A percentile compares a stretch with the other conserved stretches of the same genome.
phyloP scores from a whole-genome alignment of 164 flowering plant species.

The Chimonanthus praecox region DNA sequence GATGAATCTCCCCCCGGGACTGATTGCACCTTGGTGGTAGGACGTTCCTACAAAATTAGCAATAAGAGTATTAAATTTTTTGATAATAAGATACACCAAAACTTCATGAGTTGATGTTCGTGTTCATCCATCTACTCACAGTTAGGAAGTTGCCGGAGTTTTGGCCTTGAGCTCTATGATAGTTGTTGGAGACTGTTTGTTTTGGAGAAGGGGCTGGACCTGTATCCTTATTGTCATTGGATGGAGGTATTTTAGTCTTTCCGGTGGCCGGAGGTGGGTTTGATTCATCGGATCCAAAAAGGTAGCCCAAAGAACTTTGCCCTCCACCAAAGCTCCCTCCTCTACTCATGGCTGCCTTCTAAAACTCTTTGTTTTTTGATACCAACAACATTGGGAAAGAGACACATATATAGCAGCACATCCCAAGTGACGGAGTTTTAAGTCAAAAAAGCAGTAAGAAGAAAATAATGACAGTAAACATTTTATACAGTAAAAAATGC shows the following conservation, averaged over 20 bases:
- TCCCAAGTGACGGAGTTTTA: background rate
- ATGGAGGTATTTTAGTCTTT: conserved; percentile 12
- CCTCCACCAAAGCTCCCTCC: conserved; percentile 36
- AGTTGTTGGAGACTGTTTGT: conserved; percentile 18
- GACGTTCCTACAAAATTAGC: conserved; percentile 32
- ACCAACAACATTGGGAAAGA: conserved; percentile 1
- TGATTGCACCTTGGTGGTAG: conserved; percentile 37
- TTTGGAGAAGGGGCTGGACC: conserved; percentile 7
- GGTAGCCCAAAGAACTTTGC: conserved; percentile 32
- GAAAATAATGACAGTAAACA: background rate
- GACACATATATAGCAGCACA: background rate
- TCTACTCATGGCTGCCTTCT: conserved; percentile 19
- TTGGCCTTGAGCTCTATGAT: conserved; percentile 25
- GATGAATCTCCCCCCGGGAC: conserved; percentile 45
- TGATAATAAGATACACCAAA: background rate
- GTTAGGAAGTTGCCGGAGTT: conserved; percentile 30
- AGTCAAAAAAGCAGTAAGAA: background rate
- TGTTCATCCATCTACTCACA: conserved; percentile 13
- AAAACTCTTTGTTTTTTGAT: background rate
- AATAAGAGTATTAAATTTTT: background rate
- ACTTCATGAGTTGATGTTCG: background rate
- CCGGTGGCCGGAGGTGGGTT: conserved; percentile 6
- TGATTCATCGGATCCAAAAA: conserved; percentile 25
- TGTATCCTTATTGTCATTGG: conserved; percentile 15
- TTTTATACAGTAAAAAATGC: too few species aligned